Base-by-base conservation (phyloP, 2,329 filamentous ascomycete genomes). In the Pyricularia grisea region DNA sequence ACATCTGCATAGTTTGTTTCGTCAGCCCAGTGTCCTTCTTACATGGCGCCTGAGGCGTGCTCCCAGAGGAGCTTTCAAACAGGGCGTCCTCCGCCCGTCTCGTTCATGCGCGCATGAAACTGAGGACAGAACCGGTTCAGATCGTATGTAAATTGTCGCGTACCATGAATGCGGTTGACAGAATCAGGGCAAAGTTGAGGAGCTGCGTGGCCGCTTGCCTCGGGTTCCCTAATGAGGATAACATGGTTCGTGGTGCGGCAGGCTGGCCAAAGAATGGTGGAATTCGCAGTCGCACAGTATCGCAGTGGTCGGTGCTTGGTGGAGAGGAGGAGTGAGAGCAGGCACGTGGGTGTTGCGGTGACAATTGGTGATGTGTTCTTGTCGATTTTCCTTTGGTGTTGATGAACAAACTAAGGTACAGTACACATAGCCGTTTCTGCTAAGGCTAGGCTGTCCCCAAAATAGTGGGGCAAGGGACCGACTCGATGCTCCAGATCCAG, bases 91-190 rank as follows among this genome's bases (percentile, higher is more conserved):
- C 42, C n/a, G 17, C 10, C 7, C 20, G 42, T 55, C 6, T 10
- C n/a, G 4, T n/a, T 55, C 17, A 55, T 20, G 42, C 7, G 42
- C 20, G 17, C 42, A n/a, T 55, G 42, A n/a, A 55, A n/a, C 9
- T 12, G 6, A 55, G 42, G 9, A 20, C 33, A n/a, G 17, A 55
- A 20, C 42, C 42, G 6, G 5, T 9, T 55, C 20, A 2, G 27
- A 14, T 27, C 11, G 58, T 20, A 61, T 25, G n/a, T 10, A 14
- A 4, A 42, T 10, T 61, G 23, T 27, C 23, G n/a, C 82, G 71
- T 74, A 88, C 88, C 93, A 97, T 97, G 77, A 97, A 97, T 0
- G 94, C 93, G 1, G 92, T 95, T 11, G 91, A 93, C 67, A 97
- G 87, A 71, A 97, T 92, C 72, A 97, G 88, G 69, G 90, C 93